A percentile compares a stretch with the other conserved stretches of the same genome.
phyloP scores from a whole-genome alignment of 257 asterid species.

The Solanum megistacrolobum region DNA sequence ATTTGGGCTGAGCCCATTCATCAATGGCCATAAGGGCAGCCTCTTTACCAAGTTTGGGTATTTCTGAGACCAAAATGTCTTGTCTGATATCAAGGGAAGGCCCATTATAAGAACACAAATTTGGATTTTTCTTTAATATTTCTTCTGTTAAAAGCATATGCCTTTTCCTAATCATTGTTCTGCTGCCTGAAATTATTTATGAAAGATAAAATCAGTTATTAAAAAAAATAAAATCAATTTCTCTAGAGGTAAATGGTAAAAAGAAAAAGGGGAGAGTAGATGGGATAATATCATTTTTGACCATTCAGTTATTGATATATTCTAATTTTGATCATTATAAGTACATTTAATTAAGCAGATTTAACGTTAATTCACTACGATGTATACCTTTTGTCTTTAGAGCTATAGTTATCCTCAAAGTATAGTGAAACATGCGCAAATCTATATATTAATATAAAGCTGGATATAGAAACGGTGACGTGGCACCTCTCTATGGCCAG shows the following conservation, averaged over 20 bases:
- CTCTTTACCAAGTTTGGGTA: constrained; percentile 4
- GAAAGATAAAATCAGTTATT: background rate
- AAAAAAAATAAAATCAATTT: background rate
- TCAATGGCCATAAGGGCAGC: background rate
- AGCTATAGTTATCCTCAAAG: too few relatives aligned
- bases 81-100: background rate
- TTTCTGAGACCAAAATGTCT: background rate
- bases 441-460: too few relatives aligned
- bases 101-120: background rate
- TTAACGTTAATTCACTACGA: too few relatives aligned
- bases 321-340: background rate
- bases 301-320: background rate
- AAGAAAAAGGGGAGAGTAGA: too few relatives aligned
- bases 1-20: constrained; percentile 4
- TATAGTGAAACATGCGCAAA: too few relatives aligned
- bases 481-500: too few relatives aligned
- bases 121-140: background rate
- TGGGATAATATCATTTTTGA: background rate
- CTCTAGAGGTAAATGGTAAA: background rate
- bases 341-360: background rate
- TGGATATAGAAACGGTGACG: too few relatives aligned
- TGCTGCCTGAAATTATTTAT: background rate
- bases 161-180: constrained; percentile 1
- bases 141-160: constrained; percentile 4
- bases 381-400: too few relatives aligned